Base-by-base conservation (phyloP, 768 basidiomycete genomes). In the Pleurotus ostreatus region DNA sequence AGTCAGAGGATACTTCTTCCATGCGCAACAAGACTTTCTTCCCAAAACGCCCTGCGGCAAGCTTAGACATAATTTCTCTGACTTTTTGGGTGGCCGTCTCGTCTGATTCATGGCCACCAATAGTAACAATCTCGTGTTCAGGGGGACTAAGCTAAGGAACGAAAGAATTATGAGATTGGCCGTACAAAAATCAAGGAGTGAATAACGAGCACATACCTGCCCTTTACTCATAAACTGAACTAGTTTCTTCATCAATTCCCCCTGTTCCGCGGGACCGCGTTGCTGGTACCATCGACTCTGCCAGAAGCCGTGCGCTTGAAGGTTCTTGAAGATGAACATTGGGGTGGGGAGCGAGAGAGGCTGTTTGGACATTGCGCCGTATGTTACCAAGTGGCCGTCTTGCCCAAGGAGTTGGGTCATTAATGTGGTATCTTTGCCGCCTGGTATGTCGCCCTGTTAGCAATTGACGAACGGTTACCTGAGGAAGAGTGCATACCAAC, bases 281-380 rank as follows among this genome's bases (percentile, higher is more conserved):
- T 75, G 68, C 22, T 69, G 66, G 59, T 88, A 88, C 89, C 89
- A 91, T 26, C 78, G 76, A 51, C 74, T 82, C 66, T 89, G 86
- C 89, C 90, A 92, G 68, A 86, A 92, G 4, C 90, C 92, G 49
- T 82, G 86, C 20, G 78, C 77, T 0, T 79, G 86, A 60, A 94
- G 73, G 66, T 91, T 88, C 60, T 85, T 91, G 77, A 95, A 95
- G 58, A 95, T 92, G 70, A 91, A 86, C 18, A 85, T 72, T 0
- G 88, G 88, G 0, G 89, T 86, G 1, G 93, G 88, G 18, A 95
- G 66, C 1, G 83, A 79, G 15, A 95, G 68, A 0, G 92, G 90
- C 52, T 86, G 78, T 65, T 88, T 92, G 1, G 92, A 88, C 92
- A 95, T 94, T 4, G 89, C 92, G 25, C 93, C 93, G 55, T 94